Evolutionary conservation across 2,329 filamentous ascomycete genomes (phyloP), one percentile per base, ranked within the genome.

Genomic region (Botrytis sinoallii): DNA sequence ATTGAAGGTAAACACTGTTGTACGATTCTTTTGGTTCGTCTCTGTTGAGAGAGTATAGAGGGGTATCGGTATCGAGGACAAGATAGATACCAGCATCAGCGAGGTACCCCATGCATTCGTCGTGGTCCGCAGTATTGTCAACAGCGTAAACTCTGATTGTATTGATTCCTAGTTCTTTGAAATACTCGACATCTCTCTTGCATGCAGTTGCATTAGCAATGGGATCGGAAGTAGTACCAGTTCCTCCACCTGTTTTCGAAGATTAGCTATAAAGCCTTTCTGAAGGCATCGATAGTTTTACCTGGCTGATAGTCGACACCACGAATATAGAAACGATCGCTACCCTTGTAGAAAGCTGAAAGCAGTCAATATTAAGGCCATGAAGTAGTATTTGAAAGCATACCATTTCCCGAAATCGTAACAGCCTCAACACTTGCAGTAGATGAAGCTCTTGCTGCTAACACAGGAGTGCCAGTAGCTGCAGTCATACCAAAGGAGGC

Each of bases 81-180:
- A 93, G 86, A 85, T 93, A 93, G 84, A 93, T 93, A 75, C 91
- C 91, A 73, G 90, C 91, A 78, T 88, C 89, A 48, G 89, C 88
- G 74, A 93, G 84, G 57, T 86, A 85, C 65, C 84, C 84, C 91
- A 93, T 93, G 84, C 91, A 93, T 76, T 87, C 86, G 79, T 92
- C 89, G 82, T 93, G 91, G 82, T 89, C 83, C 75, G 85, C 84
- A 64, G 88, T 88, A 85, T 92, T 93, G 83, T 93, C 91, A 77
- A 93, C 88, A 2, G 89, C 90, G 86, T 93, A 93, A 75, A 93
- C 88, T 82, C 91, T 90, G 79, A 93, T 85, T 61, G 91, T 91
- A 84, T 93, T 93, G 81, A 93, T 85, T 69, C 91, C 90, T 67
- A 93, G 84, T 77, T 90, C 85, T 83, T 90, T 86, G 86, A 93